Conservation (phyloP, 1,284 basidiomycete genomes). For the Ustilago xerochloae region DNA sequence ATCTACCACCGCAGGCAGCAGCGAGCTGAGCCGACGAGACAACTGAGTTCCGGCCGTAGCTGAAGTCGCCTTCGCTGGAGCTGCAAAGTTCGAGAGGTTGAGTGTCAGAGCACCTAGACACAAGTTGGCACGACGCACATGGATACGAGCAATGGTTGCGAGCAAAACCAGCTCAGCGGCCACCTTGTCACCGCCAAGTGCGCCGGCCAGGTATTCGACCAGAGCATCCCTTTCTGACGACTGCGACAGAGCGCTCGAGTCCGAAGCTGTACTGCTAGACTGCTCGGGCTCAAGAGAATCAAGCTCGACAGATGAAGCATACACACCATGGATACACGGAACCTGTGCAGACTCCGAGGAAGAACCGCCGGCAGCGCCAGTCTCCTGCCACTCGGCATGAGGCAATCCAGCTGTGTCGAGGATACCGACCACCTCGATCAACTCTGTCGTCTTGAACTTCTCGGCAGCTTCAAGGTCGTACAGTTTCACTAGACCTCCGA, state of each 20-base stretch:
- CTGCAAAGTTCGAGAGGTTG: conserved; percentile 69
- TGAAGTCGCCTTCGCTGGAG: conserved; percentile 69
- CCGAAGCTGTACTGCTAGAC: background rate
- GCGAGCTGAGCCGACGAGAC: conserved; percentile 71
- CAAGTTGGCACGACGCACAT: conserved; percentile 77
- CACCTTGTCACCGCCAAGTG: conserved; percentile 52
- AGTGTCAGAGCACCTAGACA: conserved; percentile 77
- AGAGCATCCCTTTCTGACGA: conserved; percentile 20
- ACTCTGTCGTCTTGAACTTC: conserved; percentile 57
- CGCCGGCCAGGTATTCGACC: conserved; percentile 46
- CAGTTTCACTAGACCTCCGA: conserved; percentile 47
- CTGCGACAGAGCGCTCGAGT: conserved; percentile 14
- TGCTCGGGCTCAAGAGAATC: conserved; percentile 7
- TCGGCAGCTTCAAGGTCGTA: conserved; percentile 61
- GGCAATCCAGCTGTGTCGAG: conserved; percentile 48
- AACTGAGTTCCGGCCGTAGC: conserved; percentile 74
- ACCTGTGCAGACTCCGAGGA: conserved; percentile 27
- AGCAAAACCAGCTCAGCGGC: conserved; percentile 84
- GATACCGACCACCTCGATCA: conserved; percentile 63
- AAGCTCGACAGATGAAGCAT: conserved; percentile 31
- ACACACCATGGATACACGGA: conserved; percentile 57
- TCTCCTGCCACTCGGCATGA: conserved; percentile 48
- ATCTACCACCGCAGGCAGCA: conserved; percentile 73
- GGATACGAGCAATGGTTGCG: conserved; percentile 76
- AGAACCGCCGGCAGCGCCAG: conserved; percentile 18